Evolutionary conservation across 2,329 filamentous ascomycete genomes (phyloP).

Genomic region (Penicillium decumbens): DNA sequence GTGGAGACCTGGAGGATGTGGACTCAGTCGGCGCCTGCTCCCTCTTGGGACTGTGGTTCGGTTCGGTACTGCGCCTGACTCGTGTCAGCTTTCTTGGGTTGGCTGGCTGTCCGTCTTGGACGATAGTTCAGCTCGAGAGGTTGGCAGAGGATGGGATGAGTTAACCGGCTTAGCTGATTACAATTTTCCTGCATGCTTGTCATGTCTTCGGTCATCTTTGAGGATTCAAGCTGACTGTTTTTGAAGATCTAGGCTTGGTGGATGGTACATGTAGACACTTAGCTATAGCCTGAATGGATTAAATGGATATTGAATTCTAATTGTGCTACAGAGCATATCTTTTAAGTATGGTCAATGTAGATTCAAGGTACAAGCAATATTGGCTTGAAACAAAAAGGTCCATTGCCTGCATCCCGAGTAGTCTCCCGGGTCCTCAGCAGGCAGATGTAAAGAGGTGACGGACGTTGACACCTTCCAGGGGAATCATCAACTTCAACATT

Average conservation of each 20-base stretch:
- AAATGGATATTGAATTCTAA: neutral
- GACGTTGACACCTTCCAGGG: conserved; percentile 1
- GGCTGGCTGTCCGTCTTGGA: conserved; percentile 38
- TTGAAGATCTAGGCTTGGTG: conserved; percentile 7
- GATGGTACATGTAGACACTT: neutral
- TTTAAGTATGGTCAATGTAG: conserved; percentile 8
- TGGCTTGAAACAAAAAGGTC: conserved; percentile 3
- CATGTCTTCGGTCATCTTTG: conserved; percentile 5
- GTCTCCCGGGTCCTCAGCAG: conserved; percentile 2
- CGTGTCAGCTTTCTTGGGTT: conserved; percentile 30
- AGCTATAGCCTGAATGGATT: neutral
- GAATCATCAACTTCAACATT: conserved; percentile 5
- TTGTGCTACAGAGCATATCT: too few relatives aligned
- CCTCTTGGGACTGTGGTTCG: conserved; percentile 15
- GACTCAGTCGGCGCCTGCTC: conserved; percentile 24
- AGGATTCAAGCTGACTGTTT: conserved; percentile 14
- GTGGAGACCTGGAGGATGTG: conserved; percentile 35
- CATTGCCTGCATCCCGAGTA: neutral
- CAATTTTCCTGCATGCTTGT: conserved; percentile 6
- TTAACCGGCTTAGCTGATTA: conserved; percentile 41
- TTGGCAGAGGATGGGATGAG: conserved; percentile 43
- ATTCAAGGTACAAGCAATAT: neutral
- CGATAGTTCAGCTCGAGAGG: conserved; percentile 26
- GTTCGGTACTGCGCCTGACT: conserved; percentile 30
- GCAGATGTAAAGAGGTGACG: conserved; percentile 1